Evolutionary conservation across 257 asterid species (phyloP), one percentile per base, ranked within the genome.

Genomic region (Nemophila menziesii): DNA sequence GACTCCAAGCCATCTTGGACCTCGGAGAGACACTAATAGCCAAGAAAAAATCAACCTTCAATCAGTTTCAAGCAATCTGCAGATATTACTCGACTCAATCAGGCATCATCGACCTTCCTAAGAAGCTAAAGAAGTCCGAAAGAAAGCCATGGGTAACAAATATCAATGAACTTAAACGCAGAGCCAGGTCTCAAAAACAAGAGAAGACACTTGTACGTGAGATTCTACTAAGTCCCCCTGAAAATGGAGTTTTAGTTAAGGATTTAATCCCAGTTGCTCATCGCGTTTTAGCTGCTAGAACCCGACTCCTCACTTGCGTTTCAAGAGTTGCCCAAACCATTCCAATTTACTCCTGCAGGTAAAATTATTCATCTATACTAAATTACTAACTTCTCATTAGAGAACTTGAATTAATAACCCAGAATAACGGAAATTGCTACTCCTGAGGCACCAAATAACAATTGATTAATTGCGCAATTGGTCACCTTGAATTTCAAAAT

Each of bases 221-320:
- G 58, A 65, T 50, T 23, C 19, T 56, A 8, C 39, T 80, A 21
- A 49, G 43, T 39, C 74, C 95, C 48, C 95, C 95, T 0, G 80
- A 67, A 22, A 72, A 80, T 56, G 95, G 95, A 24, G 48, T 80
- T 27, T 48, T 77, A 73, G 81, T 77, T 18, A 46, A 70, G 21
- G 65, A 65, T 21, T 48, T 83, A 29, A 72, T 77, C 46, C 93
- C 93, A n/a, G 77, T 79, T 53, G 93, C 95, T 39, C 86, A 63
- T 51, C 42, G 63, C 3, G 90, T 60, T 16, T 22, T 60, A 20
- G 65, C 77, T 52, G 69, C 86, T 27, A 69, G 79, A 61, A 36
- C 62, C 23, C 48, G 33, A 12, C 47, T 83, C 15, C 33, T 58
- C 34, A 54, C 61, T 46, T 79, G 86, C 44, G 69, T 65, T 46